Evolutionary conservation across 108 stramenopile genomes (phyloP).

Genomic region (Phaeodactylum tricornutum): DNA sequence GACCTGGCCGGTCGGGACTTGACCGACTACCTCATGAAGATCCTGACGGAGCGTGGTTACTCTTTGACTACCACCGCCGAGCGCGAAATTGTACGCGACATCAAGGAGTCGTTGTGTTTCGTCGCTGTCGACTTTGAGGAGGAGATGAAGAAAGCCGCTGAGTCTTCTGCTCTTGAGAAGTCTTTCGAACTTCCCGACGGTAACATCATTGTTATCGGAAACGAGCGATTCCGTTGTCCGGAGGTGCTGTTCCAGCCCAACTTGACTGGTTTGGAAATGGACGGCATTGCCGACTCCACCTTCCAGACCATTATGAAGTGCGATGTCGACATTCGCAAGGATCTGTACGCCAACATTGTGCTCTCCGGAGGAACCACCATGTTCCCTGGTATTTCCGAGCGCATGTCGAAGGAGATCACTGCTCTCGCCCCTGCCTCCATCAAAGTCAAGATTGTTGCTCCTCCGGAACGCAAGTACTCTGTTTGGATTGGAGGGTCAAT

Average conservation of each 20-base stretch:
- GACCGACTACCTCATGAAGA: constrained; percentile 93
- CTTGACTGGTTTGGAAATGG: constrained; percentile 96
- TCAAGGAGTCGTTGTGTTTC: constrained; percentile 88
- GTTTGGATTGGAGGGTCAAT: constrained; percentile 99
- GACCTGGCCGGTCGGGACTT: constrained; percentile 93
- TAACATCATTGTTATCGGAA: constrained; percentile 91
- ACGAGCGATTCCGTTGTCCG: constrained; percentile 90
- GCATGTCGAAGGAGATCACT: constrained; percentile 99
- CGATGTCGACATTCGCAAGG: constrained; percentile 99
- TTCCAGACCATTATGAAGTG: constrained; percentile 99
- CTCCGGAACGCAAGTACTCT: constrained; percentile 98
- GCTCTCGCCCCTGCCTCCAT: constrained; percentile 90
- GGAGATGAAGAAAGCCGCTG: constrained; percentile 90
- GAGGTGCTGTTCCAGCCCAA: constrained; percentile 93
- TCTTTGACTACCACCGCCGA: constrained; percentile 91
- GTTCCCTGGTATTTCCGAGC: constrained; percentile 99
- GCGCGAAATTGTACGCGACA: constrained; percentile 91
- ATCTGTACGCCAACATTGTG: constrained; percentile 90
- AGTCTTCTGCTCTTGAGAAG: constrained; percentile 87
- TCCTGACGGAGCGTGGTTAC: constrained; percentile 88
- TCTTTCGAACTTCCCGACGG: constrained; percentile 91
- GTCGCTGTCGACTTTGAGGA: constrained; percentile 90
- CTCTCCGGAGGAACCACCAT: constrained; percentile 94
- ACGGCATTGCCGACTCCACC: constrained; percentile 94
- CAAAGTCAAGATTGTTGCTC: constrained; percentile 99